These are phyloP conservation scores for Hymenoscyphus repandus DNA, from an alignment of 2,329 filamentous ascomycete species.

Conservation along the genomic window DNA sequence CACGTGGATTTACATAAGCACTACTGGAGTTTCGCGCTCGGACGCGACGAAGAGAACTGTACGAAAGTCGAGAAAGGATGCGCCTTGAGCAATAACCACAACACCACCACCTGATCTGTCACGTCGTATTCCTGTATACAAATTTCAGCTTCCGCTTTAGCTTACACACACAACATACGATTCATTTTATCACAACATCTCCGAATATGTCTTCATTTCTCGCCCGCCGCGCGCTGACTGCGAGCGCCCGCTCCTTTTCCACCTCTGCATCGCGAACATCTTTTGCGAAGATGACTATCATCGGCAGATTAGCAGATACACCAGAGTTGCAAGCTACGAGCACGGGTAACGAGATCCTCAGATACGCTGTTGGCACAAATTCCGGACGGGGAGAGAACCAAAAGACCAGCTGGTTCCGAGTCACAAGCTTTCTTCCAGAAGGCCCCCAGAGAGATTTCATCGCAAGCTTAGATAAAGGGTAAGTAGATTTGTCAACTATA, in stretches of 20 bases:
- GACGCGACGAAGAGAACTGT: neutral
- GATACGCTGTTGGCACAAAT: constrained; percentile 70
- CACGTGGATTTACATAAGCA: no score
- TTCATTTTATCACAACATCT: neutral
- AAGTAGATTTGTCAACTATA: constrained; percentile 36
- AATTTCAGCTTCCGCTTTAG: neutral
- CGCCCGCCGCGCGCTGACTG: constrained; percentile 36
- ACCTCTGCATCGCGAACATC: constrained; percentile 52
- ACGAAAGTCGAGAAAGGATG: neutral
- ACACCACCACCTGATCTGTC: neutral
- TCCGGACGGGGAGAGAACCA: constrained; percentile 63
- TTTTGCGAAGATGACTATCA: constrained; percentile 76
- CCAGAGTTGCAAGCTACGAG: constrained; percentile 71
- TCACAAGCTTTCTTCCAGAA: constrained; percentile 66
- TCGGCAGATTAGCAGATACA: constrained; percentile 75
- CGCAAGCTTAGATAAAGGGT: constrained; percentile 78
- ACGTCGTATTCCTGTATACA: neutral
- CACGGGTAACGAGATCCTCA: constrained; percentile 68
- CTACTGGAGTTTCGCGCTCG: neutral
- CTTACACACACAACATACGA: neutral
- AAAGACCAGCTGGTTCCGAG: constrained; percentile 79
- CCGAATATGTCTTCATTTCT: constrained; percentile 26
- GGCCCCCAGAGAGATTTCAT: constrained; percentile 68
- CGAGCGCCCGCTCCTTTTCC: constrained; percentile 65
- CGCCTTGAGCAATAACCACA: neutral